A percentile compares a stretch with the other conserved stretches of the same genome.
phyloP scores from a whole-genome alignment of 371 early-diverging fungal genomes.

The Saksenaea oblongispora region DNA sequence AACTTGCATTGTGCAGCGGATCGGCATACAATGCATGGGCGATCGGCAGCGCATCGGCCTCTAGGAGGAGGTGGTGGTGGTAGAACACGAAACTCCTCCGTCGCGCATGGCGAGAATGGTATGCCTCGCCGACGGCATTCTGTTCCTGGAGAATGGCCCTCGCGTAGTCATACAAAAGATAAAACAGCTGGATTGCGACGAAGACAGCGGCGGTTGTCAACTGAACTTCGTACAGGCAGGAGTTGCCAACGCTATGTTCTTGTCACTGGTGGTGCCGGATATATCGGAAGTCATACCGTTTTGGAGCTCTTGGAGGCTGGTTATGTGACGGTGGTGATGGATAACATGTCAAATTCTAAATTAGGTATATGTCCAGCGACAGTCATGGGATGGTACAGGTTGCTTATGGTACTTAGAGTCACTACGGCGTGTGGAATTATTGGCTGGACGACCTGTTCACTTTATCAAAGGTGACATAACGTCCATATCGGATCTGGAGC shows the following conservation, averaged over 20 bases:
- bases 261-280: conserved; percentile 93
- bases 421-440: conserved; percentile 42
- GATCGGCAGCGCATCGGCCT: no score
- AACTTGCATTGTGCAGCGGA: no score
- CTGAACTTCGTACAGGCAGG: no score
- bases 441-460: conserved; percentile 42
- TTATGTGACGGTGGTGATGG: conserved; percentile 77
- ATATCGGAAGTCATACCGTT: conserved; percentile 90
- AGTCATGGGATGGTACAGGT: not conserved
- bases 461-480: conserved; percentile 49
- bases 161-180: no score
- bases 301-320: conserved; percentile 73
- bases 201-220: no score
- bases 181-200: no score
- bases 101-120: no score
- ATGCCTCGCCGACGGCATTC: no score
- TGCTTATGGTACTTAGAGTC: conserved; percentile 37
- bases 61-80: no score
- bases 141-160: no score
- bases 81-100: no score
- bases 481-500: conserved; percentile 45
- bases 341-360: conserved; percentile 74
- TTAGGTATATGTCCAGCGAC: conserved; percentile 30
- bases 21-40: no score
- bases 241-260: conserved; percentile 45